Evolutionary conservation across 2,329 filamentous ascomycete genomes (phyloP).

Genomic region (Fusarium tupiense): DNA sequence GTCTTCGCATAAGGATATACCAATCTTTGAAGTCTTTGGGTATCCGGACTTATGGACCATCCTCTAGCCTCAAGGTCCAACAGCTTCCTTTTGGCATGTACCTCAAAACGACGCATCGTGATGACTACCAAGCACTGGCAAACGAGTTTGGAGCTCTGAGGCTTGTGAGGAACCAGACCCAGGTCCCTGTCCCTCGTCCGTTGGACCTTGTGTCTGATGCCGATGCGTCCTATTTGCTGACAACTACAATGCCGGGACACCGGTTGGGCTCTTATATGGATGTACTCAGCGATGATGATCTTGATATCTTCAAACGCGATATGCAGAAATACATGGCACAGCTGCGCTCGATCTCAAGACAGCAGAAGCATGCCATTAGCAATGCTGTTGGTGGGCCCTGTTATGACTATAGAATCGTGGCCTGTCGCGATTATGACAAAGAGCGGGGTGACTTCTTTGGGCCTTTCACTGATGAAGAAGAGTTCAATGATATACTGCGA

Average conservation of each 20-base stretch:
- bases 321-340: neutral
- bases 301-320: neutral
- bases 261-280: neutral
- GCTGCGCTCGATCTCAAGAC: neutral
- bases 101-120: neutral
- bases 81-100: slow-evolving; percentile 11
- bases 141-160: neutral
- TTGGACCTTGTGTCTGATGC: neutral
- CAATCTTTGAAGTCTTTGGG: neutral
- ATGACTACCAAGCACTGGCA: neutral
- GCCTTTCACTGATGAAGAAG: slow-evolving; percentile 11
- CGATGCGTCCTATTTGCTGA: neutral
- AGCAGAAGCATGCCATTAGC: neutral
- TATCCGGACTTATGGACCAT: neutral
- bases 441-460: neutral
- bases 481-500: slow-evolving; percentile 17
- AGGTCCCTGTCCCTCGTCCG: neutral
- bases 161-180: neutral
- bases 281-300: neutral
- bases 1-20: neutral
- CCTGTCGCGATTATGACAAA: neutral
- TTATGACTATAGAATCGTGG: neutral
- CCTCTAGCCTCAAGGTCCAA: neutral
- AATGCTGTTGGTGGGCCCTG: neutral
- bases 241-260: neutral